A percentile compares a stretch with the other conserved stretches of the same genome.
Evolutionary conservation across 306 rosid genomes (phyloP).

Genomic region (Cucumis hystrix): DNA sequence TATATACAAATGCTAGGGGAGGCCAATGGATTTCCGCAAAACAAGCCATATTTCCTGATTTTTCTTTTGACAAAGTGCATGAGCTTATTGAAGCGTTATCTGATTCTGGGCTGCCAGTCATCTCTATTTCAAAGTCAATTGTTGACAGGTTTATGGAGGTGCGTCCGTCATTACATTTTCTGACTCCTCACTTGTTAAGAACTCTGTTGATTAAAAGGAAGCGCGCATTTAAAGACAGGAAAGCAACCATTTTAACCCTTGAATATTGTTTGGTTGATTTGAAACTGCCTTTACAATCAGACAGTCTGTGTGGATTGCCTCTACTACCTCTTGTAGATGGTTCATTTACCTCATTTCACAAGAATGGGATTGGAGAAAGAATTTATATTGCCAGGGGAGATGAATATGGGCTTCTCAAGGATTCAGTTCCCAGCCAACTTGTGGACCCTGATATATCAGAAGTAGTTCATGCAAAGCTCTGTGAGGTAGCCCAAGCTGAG

Average conservation of each 20-base stretch:
- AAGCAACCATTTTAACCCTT: conserved; percentile 65
- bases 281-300: conserved; percentile 45
- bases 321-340: conserved; percentile 82
- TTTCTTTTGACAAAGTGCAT: conserved; percentile 47
- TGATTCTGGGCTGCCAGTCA: conserved; percentile 69
- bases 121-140: conserved; percentile 48
- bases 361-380: conserved; percentile 77
- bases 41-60: conserved; percentile 92
- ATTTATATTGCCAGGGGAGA: conserved; percentile 72
- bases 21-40: conserved; percentile 92
- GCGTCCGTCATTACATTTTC: conserved; percentile 74
- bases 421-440: conserved; percentile 67
- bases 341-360: conserved; percentile 64
- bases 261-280: conserved; percentile 92
- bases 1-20: conserved; percentile 82
- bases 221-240: conserved; percentile 75
- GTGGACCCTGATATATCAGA: conserved; percentile 52
- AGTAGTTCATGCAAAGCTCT: conserved; percentile 58
- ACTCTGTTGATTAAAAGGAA: conserved; percentile 66
- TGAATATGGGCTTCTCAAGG: conserved; percentile 81
- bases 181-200: conserved; percentile 74
- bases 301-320: conserved; percentile 57
- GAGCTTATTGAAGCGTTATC: conserved; percentile 64
- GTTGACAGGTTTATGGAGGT: conserved; percentile 71
- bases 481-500: conserved; percentile 54